These are phyloP conservation scores for Pichia sp. DNA, from an alignment of 1,139 yeast genomes.

Conservation along the genomic window DNA sequence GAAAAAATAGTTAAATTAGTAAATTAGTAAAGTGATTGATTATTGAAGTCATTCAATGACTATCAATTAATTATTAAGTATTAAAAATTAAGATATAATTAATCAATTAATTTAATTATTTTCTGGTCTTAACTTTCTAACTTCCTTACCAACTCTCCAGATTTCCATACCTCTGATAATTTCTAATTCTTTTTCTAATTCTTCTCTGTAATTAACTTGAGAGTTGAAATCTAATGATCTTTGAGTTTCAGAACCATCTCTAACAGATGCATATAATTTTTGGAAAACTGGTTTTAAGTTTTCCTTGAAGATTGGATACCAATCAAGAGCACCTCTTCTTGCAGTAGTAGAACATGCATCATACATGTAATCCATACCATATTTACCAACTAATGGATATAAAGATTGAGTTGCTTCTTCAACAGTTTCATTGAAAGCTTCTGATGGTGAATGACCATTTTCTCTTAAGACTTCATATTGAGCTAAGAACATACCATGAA, in stretches of 20 bases:
- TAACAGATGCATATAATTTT: slow-evolving; percentile 91
- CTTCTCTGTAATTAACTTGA: slow-evolving; percentile 95
- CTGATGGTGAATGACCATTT: slow-evolving; percentile 99
- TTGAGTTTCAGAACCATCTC: slow-evolving; percentile 95
- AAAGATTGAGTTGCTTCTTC: slow-evolving; percentile 99
- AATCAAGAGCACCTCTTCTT: slow-evolving; percentile 99
- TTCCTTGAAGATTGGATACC: slow-evolving; percentile 99
- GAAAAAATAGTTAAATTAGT: no score
- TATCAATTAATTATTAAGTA: background rate
- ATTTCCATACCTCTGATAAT: slow-evolving; percentile 95
- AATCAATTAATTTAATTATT: slow-evolving; percentile 54
- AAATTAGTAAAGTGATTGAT: background rate
- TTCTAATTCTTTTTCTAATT: slow-evolving; percentile 88
- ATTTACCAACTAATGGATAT: slow-evolving; percentile 97
- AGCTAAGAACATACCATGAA: slow-evolving; percentile 99
- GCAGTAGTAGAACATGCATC: slow-evolving; percentile 99
- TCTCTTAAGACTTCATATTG: slow-evolving; percentile 99
- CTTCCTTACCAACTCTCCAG: slow-evolving; percentile 99
- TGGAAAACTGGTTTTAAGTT: slow-evolving; percentile 98
- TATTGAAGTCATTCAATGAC: slow-evolving; percentile 10
- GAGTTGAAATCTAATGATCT: slow-evolving; percentile 98
- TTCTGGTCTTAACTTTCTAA: slow-evolving; percentile 98
- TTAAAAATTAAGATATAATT: background rate
- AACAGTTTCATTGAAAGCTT: slow-evolving; percentile 99
- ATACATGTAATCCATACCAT: slow-evolving; percentile 99